phyloP scores from a whole-genome alignment of 1,284 basidiomycete species.

The Leccinum pallidistipes region DNA sequence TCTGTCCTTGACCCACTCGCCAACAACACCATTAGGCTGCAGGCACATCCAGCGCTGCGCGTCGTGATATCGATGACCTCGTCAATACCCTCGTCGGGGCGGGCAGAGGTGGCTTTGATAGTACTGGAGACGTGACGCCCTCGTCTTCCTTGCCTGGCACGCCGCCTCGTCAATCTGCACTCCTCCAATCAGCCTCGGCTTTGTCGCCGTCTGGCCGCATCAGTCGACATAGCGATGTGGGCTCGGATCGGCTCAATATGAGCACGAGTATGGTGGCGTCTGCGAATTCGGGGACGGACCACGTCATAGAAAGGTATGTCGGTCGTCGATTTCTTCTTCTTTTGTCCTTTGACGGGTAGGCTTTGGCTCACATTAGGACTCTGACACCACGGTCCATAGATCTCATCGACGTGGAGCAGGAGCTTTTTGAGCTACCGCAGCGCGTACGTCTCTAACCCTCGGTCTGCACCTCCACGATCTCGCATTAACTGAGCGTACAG shows the following conservation, averaged over 20 bases:
- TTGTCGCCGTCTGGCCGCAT: constrained; percentile 54
- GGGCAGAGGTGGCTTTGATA: constrained; percentile 43
- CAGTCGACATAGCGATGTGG: constrained; percentile 67
- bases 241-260: constrained; percentile 49
- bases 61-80: constrained; percentile 68
- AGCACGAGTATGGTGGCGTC: constrained; percentile 50
- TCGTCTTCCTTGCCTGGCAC: constrained; percentile 72
- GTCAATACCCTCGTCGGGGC: constrained; percentile 56
- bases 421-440: constrained; percentile 86
- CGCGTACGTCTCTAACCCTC: constrained; percentile 50
- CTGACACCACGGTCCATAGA: constrained; percentile 68
- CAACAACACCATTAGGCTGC: constrained; percentile 20
- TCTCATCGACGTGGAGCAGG: constrained; percentile 83
- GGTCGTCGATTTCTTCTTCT: background rate
- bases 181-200: constrained; percentile 47
- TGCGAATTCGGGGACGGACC: constrained; percentile 58
- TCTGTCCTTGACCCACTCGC: background rate
- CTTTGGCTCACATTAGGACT: constrained; percentile 40
- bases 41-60: constrained; percentile 39
- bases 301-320: constrained; percentile 63
- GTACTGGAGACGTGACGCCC: constrained; percentile 56
- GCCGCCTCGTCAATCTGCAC: constrained; percentile 48
- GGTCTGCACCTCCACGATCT: background rate
- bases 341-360: background rate
- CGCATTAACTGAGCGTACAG: constrained; percentile 36